These are phyloP conservation scores for Zygoascus tannicola DNA, from an alignment of 805 yeast species.

Conservation along the genomic window DNA sequence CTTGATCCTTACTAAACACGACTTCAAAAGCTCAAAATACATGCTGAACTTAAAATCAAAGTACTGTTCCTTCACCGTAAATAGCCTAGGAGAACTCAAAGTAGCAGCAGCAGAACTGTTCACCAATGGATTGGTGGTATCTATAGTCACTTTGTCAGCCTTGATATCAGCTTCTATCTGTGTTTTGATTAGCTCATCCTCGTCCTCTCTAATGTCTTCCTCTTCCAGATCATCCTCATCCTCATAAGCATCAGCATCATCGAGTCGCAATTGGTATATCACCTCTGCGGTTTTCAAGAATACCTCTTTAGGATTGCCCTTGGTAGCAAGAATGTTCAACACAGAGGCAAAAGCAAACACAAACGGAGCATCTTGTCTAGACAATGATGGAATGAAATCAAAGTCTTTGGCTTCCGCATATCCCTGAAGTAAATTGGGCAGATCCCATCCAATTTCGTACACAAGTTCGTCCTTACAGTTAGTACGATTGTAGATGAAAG, in stretches of 20 bases:
- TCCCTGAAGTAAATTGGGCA: constrained; percentile 59
- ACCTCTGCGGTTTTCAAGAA: constrained; percentile 64
- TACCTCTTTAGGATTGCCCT: constrained; percentile 77
- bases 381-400: constrained; percentile 4
- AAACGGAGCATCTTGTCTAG: constrained; percentile 19
- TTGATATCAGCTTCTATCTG: constrained; percentile 1
- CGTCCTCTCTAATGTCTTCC: neutral
- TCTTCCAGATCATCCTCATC: constrained; percentile 11
- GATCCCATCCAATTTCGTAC: constrained; percentile 80
- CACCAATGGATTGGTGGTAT: neutral
- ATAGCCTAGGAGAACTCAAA: constrained; percentile 1
- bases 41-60: constrained; percentile 55
- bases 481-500: neutral
- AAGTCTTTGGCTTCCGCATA: constrained; percentile 27
- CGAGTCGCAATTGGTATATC: constrained; percentile 33
- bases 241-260: constrained; percentile 17
- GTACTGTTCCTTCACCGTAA: constrained; percentile 15
- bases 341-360: constrained; percentile 32
- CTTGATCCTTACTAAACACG: constrained; percentile 49
- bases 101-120: neutral
- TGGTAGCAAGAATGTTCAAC: constrained; percentile 53
- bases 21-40: constrained; percentile 52
- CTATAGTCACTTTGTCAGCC: neutral
- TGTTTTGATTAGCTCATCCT: neutral
- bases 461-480: constrained; percentile 39